Evolutionary conservation across 306 rosid genomes (phyloP), one percentile per base, ranked within the genome.

Genomic region (Crotalaria pallida): DNA sequence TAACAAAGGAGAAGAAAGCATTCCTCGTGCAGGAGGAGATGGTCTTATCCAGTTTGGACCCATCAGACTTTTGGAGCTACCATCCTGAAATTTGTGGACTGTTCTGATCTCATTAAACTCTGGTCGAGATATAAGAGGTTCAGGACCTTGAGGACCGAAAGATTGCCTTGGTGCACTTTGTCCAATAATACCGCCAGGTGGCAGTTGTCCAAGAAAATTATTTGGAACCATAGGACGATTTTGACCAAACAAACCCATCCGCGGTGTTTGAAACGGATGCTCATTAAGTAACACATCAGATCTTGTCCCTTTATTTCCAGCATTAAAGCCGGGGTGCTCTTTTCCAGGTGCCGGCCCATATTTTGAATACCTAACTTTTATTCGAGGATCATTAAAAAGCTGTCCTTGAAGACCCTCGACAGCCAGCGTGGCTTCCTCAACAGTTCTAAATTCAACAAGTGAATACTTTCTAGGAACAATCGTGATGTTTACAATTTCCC

Each of bases 331-430:
- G 31, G 84, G 76, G 67, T 77, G 76, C 61, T 87, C 92, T 60
- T 81, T 83, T 40, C 88, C 87, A 58, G 92, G 89, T 67, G 84
- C 83, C 66, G 81, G 68, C 8, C 82, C 97, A 79, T 89, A 86
- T 83, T 85, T 88, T 16, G 91, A 88, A 77, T 81, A 91, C 97
- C 83, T 86, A 58, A 91, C 87, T 6, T 82, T 79, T 65, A 88
- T 88, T 67, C 89, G 87, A 75, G 97, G 91, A 73, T 91, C 97
- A 67, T 88, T 91, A 77, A 91, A 88, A 74, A 88, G 93, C 36
- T 84, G 82, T 24, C 96, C 96, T 77, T 88, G 91, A 76, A 91
- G 87, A 22, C 96, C 92, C 80, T 91, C 97, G 79, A 88, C 87
- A 15, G 97, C 96, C 34, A 89, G 91, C 19, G 82, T 77, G 48